A percentile compares a stretch with the other conserved stretches of the same genome.
Conservation (phyloP, 768 basidiomycete species). For the Trametes meyenii region DNA sequence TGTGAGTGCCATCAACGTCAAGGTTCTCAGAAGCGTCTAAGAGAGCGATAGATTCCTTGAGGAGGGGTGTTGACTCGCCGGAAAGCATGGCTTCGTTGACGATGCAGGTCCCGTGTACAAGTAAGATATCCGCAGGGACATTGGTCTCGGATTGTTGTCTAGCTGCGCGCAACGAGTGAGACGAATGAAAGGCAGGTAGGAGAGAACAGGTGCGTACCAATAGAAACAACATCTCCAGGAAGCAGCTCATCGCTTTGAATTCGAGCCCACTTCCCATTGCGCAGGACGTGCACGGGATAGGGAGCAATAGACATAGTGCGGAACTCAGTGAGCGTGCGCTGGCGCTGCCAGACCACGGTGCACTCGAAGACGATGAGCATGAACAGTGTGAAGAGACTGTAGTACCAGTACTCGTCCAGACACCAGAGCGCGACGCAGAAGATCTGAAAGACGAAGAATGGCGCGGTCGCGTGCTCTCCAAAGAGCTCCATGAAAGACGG, state of each 20-base stretch:
- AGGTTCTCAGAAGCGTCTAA: slow-evolving; percentile 73
- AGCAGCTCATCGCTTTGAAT: slow-evolving; percentile 86
- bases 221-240: slow-evolving; percentile 87
- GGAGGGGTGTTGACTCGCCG: slow-evolving; percentile 94
- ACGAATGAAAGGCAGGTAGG: slow-evolving; percentile 1
- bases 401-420: slow-evolving; percentile 99
- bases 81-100: slow-evolving; percentile 99
- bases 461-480: slow-evolving; percentile 94
- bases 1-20: slow-evolving; percentile 86
- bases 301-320: slow-evolving; percentile 95
- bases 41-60: slow-evolving; percentile 94
- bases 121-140: slow-evolving; percentile 90
- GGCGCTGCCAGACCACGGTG: slow-evolving; percentile 98
- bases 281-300: slow-evolving; percentile 81
- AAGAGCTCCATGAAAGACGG: slow-evolving; percentile 93
- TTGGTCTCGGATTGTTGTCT: slow-evolving; percentile 79
- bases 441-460: slow-evolving; percentile 99
- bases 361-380: slow-evolving; percentile 99
- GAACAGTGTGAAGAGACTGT: slow-evolving; percentile 95
- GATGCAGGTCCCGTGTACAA: slow-evolving; percentile 91
- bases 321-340: slow-evolving; percentile 92
- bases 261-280: slow-evolving; percentile 78
- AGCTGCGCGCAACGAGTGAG: slow-evolving; percentile 39
- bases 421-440: slow-evolving; percentile 99
- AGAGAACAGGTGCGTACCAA: slow-evolving; percentile 53